A percentile compares a stretch with the other conserved stretches of the same genome.
Evolutionary conservation across 2,329 filamentous ascomycete genomes (phyloP).

Genomic region (Daldinia sp.): DNA sequence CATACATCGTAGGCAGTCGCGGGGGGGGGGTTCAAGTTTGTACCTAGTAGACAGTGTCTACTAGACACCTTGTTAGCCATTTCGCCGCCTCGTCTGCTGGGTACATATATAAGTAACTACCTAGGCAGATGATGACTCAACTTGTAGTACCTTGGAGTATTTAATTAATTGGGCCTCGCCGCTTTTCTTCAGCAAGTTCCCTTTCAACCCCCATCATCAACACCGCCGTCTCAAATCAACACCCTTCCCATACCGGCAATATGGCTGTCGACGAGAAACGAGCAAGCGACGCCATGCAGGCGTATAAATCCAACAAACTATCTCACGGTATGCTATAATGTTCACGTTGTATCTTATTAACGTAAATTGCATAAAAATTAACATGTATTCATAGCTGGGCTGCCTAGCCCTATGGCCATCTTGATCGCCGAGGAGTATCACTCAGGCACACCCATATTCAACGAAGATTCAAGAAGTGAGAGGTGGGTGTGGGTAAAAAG

Average conservation of each 20-base stretch:
- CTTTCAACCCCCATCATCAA: background rate
- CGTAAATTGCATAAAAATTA: background rate
- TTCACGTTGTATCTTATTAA: background rate
- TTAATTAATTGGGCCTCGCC: too few species aligned
- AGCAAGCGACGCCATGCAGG: background rate
- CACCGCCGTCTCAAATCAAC: background rate
- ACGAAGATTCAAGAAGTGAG: background rate
- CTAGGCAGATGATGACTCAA: too few species aligned
- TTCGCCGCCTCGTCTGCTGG: too few species aligned
- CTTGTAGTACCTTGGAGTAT: too few species aligned
- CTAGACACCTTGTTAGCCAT: too few species aligned
- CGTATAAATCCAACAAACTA: background rate
- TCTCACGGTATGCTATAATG: background rate
- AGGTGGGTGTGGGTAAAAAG: background rate
- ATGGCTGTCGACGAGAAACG: background rate
- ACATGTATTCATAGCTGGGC: background rate
- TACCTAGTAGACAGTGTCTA: too few species aligned
- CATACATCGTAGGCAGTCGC: too few species aligned
- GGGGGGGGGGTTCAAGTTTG: too few species aligned
- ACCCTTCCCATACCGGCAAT: background rate
- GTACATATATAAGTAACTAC: too few species aligned
- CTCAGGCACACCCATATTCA: background rate
- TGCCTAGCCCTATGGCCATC: background rate
- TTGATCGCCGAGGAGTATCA: background rate
- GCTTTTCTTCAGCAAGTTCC: background rate